Conservation (phyloP, 768 basidiomycete species). For the Suillus subaureus region DNA sequence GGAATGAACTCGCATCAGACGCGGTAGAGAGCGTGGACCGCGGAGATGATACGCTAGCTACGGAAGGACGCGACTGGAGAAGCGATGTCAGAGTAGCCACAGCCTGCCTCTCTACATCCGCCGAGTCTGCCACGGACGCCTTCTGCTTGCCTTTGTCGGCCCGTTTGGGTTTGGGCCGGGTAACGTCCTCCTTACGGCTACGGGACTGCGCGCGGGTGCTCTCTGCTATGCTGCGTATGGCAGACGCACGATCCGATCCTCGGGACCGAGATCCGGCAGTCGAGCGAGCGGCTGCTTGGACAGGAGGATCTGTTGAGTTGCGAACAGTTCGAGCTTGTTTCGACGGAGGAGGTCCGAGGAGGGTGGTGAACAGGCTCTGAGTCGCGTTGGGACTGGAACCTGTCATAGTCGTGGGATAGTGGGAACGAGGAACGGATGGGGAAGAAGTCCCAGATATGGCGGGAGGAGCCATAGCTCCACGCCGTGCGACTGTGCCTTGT, state of each 20-base stretch:
- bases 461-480: slow-evolving; percentile 51
- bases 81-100: slow-evolving; percentile 79
- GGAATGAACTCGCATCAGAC: slow-evolving; percentile 64
- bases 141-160: slow-evolving; percentile 54
- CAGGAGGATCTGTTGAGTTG: slow-evolving; percentile 70
- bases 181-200: slow-evolving; percentile 42
- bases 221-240: slow-evolving; percentile 48
- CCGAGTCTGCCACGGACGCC: slow-evolving; percentile 34
- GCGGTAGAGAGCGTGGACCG: slow-evolving; percentile 70
- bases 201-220: slow-evolving; percentile 48
- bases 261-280: slow-evolving; percentile 34
- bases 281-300: slow-evolving; percentile 48
- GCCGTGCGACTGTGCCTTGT: slow-evolving; percentile 43
- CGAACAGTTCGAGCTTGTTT: slow-evolving; percentile 82
- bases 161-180: slow-evolving; percentile 37
- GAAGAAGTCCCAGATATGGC: slow-evolving; percentile 27
- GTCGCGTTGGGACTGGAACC: slow-evolving; percentile 42
- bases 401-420: slow-evolving; percentile 40
- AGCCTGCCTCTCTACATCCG: slow-evolving; percentile 78
- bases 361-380: slow-evolving; percentile 71
- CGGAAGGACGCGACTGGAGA: slow-evolving; percentile 64
- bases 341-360: slow-evolving; percentile 74
- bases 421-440: slow-evolving; percentile 40
- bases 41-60: slow-evolving; percentile 65
- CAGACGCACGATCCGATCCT: slow-evolving; percentile 11